phyloP scores from a whole-genome alignment of 352 stramenopile species.

The Phytopythium vexans region DNA sequence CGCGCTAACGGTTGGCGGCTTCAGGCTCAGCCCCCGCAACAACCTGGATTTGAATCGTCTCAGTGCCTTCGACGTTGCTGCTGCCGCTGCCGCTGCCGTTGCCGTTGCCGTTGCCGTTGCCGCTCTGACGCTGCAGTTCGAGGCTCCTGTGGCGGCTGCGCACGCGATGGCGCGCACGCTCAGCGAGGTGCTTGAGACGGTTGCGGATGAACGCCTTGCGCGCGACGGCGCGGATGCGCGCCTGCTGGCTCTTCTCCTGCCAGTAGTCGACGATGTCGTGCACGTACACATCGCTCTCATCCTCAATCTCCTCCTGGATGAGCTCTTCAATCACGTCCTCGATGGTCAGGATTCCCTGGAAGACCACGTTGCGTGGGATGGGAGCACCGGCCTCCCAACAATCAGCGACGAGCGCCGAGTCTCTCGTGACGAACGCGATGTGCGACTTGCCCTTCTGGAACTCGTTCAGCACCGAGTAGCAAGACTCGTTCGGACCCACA shows the following conservation, averaged over 20 bases:
- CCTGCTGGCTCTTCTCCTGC: slow-evolving; percentile 34
- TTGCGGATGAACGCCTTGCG: slow-evolving; percentile 43
- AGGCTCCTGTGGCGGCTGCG: slow-evolving; percentile 21
- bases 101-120: no score
- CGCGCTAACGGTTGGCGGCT: no score
- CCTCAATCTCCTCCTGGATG: slow-evolving; percentile 89
- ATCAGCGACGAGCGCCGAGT: slow-evolving; percentile 46
- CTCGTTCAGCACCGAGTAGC: slow-evolving; percentile 89
- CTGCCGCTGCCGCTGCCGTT: no score
- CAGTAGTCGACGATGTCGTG: slow-evolving; percentile 60
- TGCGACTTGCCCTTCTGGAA: slow-evolving; percentile 89
- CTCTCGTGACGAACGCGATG: slow-evolving; percentile 75
- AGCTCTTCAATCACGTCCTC: slow-evolving; percentile 91
- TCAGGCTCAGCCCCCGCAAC: not conserved
- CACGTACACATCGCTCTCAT: slow-evolving; percentile 82
- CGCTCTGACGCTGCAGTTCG: slow-evolving; percentile 1
- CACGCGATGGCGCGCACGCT: slow-evolving; percentile 47
- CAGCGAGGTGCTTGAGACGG: slow-evolving; percentile 48
- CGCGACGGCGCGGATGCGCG: slow-evolving; percentile 23
- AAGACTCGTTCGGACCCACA: slow-evolving; percentile 71
- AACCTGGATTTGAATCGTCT: slow-evolving; percentile 16
- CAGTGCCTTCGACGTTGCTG: no score
- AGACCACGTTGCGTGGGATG: slow-evolving; percentile 38
- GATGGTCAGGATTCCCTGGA: slow-evolving; percentile 89
- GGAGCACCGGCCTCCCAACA: slow-evolving; percentile 45